Percentiles rank a stretch among this genome's conserved stretches.
phyloP scores from a whole-genome alignment of 139 green algal species.

The Mesotaenium endlicherianum region DNA sequence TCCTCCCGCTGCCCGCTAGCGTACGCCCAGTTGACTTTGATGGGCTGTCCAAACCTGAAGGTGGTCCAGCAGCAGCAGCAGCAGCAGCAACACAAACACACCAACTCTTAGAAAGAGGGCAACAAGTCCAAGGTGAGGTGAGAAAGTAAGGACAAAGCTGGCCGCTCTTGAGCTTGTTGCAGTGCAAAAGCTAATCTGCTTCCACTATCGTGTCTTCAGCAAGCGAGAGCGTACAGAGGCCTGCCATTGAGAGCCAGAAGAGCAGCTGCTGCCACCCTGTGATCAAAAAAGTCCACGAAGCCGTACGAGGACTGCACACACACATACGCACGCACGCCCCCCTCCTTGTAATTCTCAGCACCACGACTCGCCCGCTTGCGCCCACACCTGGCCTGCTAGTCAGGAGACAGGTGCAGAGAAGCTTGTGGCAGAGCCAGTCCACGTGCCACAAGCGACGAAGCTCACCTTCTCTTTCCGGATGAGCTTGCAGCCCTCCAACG shows the following conservation, averaged over 20 bases:
- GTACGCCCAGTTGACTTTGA: constrained; percentile 49
- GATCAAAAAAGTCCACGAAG: constrained; percentile 50
- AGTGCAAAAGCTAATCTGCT: no score
- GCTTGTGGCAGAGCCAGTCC: not conserved
- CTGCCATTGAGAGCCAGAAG: constrained; percentile 42
- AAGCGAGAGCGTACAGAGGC: constrained; percentile 27
- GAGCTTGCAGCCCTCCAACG: constrained; percentile 38
- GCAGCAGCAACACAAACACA: not conserved
- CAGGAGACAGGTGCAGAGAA: not conserved
- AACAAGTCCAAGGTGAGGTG: no score
- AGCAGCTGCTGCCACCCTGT: constrained; percentile 27
- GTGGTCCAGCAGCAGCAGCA: not conserved
- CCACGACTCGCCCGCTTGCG: no score
- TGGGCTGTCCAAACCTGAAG: constrained; percentile 38
- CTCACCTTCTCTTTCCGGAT: constrained; percentile 50
- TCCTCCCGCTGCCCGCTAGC: constrained; percentile 33
- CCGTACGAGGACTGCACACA: constrained; percentile 41
- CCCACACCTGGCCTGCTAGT: not conserved
- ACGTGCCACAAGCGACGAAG: not conserved
- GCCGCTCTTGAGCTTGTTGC: no score
- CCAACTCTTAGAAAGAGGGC: not conserved
- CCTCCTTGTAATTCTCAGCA: not conserved
- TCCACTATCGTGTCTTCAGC: no score
- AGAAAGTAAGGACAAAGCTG: no score
- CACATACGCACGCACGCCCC: no score